Evolutionary conservation across 345 rosid genomes (phyloP).

Genomic region (sweet orange (Citrus sinensis)): DNA sequence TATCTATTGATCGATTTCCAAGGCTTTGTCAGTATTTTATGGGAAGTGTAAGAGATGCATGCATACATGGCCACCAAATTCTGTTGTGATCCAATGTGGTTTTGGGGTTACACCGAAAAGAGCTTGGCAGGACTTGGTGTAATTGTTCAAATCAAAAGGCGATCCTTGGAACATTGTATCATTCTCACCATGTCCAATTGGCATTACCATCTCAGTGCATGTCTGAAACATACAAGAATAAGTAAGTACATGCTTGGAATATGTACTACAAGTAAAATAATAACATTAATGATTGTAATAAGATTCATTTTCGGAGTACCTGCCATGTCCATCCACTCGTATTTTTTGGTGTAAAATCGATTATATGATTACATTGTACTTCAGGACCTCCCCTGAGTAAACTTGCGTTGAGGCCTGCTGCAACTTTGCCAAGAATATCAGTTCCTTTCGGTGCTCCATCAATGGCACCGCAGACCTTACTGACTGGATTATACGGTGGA

Average conservation of each 20-base stretch:
- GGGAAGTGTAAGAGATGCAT: not conserved
- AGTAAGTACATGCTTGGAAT: no score
- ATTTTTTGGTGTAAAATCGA: not conserved
- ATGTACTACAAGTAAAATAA: no score
- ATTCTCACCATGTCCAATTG: slow-evolving; percentile 11
- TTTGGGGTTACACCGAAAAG: slow-evolving; percentile 14
- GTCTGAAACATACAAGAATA: slow-evolving; percentile 7
- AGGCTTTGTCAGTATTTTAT: not conserved
- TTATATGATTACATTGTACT: not conserved
- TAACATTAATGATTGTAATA: no score
- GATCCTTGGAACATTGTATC: slow-evolving; percentile 28
- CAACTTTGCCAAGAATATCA: slow-evolving; percentile 22
- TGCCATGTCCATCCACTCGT: slow-evolving; percentile 44
- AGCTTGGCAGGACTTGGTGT: slow-evolving; percentile 2
- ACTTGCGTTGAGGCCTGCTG: slow-evolving; percentile 18
- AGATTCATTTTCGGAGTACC: slow-evolving; percentile 12
- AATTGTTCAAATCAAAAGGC: slow-evolving; percentile 18
- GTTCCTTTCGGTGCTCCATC: slow-evolving; percentile 20
- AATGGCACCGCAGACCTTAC: slow-evolving; percentile 14
- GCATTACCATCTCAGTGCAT: slow-evolving; percentile 24
- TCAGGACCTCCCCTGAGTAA: not conserved
- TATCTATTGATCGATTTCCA: no score
- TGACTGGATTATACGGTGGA: slow-evolving; percentile 5
- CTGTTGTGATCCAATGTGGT: slow-evolving; percentile 25
- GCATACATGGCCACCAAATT: slow-evolving; percentile 41